A percentile compares a stretch with the other conserved stretches of the same genome.
phyloP scores from a whole-genome alignment of 345 rosid genomes.

The Reutealis trisperma region DNA sequence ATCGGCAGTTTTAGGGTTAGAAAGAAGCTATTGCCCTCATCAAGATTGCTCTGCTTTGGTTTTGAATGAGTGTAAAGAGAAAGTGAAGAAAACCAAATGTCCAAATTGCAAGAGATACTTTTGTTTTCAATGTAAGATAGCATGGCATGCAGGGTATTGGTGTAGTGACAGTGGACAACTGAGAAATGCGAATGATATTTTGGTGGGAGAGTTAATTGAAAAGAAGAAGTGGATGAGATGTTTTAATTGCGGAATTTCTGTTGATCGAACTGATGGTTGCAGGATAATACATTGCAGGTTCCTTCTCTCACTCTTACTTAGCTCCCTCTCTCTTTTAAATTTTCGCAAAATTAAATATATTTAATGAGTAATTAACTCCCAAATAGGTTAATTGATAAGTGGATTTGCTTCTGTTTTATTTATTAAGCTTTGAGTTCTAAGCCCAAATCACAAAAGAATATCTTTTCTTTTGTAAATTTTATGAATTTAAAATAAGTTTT shows the following conservation, averaged over 20 bases:
- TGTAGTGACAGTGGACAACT: slow-evolving; percentile 14
- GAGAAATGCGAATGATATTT: slow-evolving; percentile 18
- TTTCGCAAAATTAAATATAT: too few relatives aligned
- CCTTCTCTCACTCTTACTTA: too few relatives aligned
- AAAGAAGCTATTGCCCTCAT: slow-evolving; percentile 29
- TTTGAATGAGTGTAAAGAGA: slow-evolving; percentile 23
- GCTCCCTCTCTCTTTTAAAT: too few relatives aligned
- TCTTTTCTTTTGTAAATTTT: too few relatives aligned
- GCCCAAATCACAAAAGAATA: too few relatives aligned
- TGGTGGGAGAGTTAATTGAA: background rate
- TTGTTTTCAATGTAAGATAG: slow-evolving; percentile 22
- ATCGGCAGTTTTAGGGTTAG: background rate
- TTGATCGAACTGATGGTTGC: background rate
- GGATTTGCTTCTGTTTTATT: too few relatives aligned
- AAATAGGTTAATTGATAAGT: too few relatives aligned
- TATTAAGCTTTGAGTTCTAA: too few relatives aligned
- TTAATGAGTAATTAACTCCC: too few relatives aligned
- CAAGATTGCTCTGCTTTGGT: slow-evolving; percentile 22
- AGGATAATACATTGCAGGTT: too few relatives aligned
- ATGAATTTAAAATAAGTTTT: too few relatives aligned
- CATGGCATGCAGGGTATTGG: slow-evolving; percentile 23
- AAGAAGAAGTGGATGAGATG: background rate
- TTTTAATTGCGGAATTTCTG: background rate
- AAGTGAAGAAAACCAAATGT: slow-evolving; percentile 22
- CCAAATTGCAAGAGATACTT: slow-evolving; percentile 18